Base-by-base conservation (phyloP, 2,329 filamentous ascomycete genomes). In the Penicillium sp. region DNA sequence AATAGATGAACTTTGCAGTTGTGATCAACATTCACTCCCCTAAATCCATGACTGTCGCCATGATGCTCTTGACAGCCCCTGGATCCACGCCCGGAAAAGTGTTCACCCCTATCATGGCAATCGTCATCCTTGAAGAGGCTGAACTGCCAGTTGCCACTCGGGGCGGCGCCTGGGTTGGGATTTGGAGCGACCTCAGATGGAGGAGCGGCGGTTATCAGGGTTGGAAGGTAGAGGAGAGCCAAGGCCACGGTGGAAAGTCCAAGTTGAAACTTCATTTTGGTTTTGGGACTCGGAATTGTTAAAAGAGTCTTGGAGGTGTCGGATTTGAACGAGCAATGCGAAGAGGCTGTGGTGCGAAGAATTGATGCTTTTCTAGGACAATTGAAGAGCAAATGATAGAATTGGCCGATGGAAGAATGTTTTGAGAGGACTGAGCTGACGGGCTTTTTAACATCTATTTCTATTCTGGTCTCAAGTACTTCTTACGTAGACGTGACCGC, bases 121-220 rank as follows among this genome's bases (percentile, higher is more conserved):
- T 50, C 26, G 4, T 48, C 44, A 31, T 51, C 45, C 7, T 54
- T 37, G 37, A 52, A 62, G 1, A 62, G 43, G 5, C 46, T 39
- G 33, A 62, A 53, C 26, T 40, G 39, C 58, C 55, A 62, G 24
- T 47, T 24, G 18, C 31, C n/a, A n/a, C n/a, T n/a, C n/a, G n/a
- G n/a, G n/a, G n/a, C 19, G 16, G 42, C 3, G 13, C 18, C 28
- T 11, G 42, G 16, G 28, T 21, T 19, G 18, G 11, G 26, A n/a
- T 9, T 31, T 5, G 42, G 18, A 10, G 39, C 9, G 42, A 16
- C 16, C 16, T n/a, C 13, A 9, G 42, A 9, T 21, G 16, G 24
- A 9, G 23, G 39, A 0, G 39, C 21, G 23, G 39, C 23, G 37
- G 37, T 24, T 11, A 11, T 23, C 18, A 40, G 19, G 5, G 18